Conservation (phyloP, 306 rosid genomes). For the Ziziphus jujuba region DNA sequence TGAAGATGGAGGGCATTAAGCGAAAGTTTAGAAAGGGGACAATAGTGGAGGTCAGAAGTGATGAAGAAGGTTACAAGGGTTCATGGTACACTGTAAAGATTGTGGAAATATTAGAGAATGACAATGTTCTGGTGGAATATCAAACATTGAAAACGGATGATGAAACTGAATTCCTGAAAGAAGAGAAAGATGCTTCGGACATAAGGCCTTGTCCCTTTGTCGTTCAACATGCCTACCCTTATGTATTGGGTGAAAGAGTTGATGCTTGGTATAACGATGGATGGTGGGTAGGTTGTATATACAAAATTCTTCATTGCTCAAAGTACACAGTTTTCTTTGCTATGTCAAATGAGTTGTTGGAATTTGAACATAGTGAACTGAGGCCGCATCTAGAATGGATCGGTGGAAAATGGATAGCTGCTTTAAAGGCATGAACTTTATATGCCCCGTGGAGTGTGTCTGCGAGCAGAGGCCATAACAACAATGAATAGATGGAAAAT, state of each 20-base stretch:
- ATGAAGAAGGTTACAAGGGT: slow-evolving; percentile 44
- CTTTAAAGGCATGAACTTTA: slow-evolving; percentile 28
- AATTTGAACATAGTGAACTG: slow-evolving; percentile 32
- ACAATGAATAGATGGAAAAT: slow-evolving; percentile 40
- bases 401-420: slow-evolving; percentile 36
- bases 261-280: slow-evolving; percentile 51
- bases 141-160: slow-evolving; percentile 42
- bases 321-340: slow-evolving; percentile 38
- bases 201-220: slow-evolving; percentile 43
- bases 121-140: slow-evolving; percentile 44
- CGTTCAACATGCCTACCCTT: slow-evolving; percentile 8
- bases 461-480: slow-evolving; percentile 41
- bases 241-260: slow-evolving; percentile 16
- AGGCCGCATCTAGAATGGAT: slow-evolving; percentile 50
- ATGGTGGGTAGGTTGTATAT: slow-evolving; percentile 49
- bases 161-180: slow-evolving; percentile 33
- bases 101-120: slow-evolving; percentile 16
- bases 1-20: slow-evolving; percentile 6
- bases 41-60: slow-evolving; percentile 41
- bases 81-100: slow-evolving; percentile 40
- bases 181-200: slow-evolving; percentile 35
- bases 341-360: slow-evolving; percentile 36
- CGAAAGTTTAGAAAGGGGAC: slow-evolving; percentile 19
- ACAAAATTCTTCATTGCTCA: slow-evolving; percentile 16
- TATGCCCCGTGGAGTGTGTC: too few species aligned